A percentile compares a stretch with the other conserved stretches of the same genome.
These are phyloP conservation scores for Aethionema arabicum DNA, from an alignment of 345 rosid species.

Conservation along the genomic window DNA sequence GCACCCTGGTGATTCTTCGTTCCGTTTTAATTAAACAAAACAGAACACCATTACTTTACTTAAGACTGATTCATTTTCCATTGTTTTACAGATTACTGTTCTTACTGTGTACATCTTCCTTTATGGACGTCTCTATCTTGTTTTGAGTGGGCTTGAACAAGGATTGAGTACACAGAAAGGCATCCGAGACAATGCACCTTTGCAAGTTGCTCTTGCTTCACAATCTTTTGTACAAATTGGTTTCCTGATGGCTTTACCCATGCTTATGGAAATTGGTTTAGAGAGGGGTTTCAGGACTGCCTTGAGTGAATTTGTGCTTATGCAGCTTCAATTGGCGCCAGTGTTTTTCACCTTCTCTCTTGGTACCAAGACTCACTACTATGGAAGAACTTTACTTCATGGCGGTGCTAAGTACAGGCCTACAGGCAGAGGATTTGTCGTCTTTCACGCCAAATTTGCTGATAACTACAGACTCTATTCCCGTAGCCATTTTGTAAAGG, in stretches of 20 bases:
- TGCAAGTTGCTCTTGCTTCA: conserved; percentile 98
- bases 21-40: conserved; percentile 9
- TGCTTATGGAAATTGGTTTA: conserved; percentile 98
- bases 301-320: conserved; percentile 85
- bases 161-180: conserved; percentile 65
- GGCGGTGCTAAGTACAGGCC: conserved; percentile 97
- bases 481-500: conserved; percentile 97
- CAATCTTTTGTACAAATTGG: conserved; percentile 99
- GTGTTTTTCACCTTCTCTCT: conserved; percentile 98
- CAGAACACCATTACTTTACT: neutral
- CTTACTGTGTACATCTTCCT: conserved; percentile 96
- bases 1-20: conserved; percentile 64
- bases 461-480: conserved; percentile 97
- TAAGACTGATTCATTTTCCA: conserved; percentile 15
- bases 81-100: conserved; percentile 78
- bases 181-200: conserved; percentile 87
- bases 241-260: conserved; percentile 91
- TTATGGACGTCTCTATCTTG: conserved; percentile 98
- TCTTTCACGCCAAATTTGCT: conserved; percentile 99
- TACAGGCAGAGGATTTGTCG: conserved; percentile 98
- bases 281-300: conserved; percentile 98
- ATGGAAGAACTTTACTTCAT: conserved; percentile 93
- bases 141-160: conserved; percentile 93
- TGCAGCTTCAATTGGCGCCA: conserved; percentile 96
- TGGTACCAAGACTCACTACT: conserved; percentile 97